phyloP scores from a whole-genome alignment of 73 alveolate genomes.

The Loxodes magnus region DNA sequence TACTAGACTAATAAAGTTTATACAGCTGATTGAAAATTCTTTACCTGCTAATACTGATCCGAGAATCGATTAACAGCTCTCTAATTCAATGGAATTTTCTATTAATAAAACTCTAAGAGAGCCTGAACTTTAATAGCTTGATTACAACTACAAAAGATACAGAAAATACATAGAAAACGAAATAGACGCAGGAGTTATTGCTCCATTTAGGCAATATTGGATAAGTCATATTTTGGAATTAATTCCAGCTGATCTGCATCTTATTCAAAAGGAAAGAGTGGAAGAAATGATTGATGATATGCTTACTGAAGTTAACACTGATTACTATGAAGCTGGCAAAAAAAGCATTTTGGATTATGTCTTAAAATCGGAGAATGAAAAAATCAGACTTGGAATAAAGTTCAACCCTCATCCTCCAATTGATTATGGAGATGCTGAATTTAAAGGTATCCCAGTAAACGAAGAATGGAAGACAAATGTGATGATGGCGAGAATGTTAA shows the following conservation, averaged over 20 bases:
- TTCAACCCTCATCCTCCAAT: constrained; percentile 59
- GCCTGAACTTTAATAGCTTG: constrained; percentile 27
- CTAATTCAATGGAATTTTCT: constrained; percentile 50
- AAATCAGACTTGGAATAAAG: constrained; percentile 61
- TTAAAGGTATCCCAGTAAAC: constrained; percentile 68
- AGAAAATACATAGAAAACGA: constrained; percentile 72
- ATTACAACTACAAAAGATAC: constrained; percentile 51
- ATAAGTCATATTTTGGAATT: constrained; percentile 67
- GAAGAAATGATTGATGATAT: constrained; percentile 55
- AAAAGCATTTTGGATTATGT: constrained; percentile 77
- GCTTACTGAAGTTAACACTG: constrained; percentile 76
- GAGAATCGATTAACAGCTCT: constrained; percentile 40
- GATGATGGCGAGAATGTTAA: constrained; percentile 83
- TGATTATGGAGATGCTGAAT: constrained; percentile 75
- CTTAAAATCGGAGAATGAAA: constrained; percentile 64
- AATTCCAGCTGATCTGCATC: constrained; percentile 70
- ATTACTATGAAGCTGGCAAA: constrained; percentile 59
- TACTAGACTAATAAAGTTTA: constrained; percentile 52
- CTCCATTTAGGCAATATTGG: constrained; percentile 82
- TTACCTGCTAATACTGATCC: constrained; percentile 53
- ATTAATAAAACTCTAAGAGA: constrained; percentile 26
- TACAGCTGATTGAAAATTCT: constrained; percentile 47
- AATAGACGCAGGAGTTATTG: constrained; percentile 80
- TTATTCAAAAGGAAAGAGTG: constrained; percentile 51
- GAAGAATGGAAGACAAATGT: constrained; percentile 86